phyloP scores from a whole-genome alignment of 768 basidiomycete species.

The Leucocoprinus sp. region DNA sequence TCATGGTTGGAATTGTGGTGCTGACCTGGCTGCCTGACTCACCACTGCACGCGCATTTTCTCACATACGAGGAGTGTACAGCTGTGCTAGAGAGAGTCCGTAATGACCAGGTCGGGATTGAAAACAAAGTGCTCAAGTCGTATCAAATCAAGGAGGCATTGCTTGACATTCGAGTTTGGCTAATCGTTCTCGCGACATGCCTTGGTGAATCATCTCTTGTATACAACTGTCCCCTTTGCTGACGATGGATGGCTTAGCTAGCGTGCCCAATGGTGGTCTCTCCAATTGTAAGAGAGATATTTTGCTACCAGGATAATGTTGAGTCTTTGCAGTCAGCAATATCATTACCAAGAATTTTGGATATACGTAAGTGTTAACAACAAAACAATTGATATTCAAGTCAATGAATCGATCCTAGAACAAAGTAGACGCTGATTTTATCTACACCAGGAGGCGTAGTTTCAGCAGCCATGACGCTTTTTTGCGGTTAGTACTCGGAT shows the following conservation, averaged over 20 bases:
- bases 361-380: conserved; percentile 46
- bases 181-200: conserved; percentile 51
- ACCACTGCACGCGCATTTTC: conserved; percentile 48
- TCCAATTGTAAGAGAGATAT: conserved; percentile 43
- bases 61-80: conserved; percentile 51
- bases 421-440: conserved; percentile 53
- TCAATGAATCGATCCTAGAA: conserved; percentile 21
- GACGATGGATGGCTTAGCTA: conserved; percentile 31
- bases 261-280: conserved; percentile 56
- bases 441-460: conserved; percentile 49
- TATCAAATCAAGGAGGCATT: conserved; percentile 52
- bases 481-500: conserved; percentile 61
- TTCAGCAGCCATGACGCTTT: conserved; percentile 36
- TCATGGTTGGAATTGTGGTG: conserved; percentile 48
- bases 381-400: not conserved
- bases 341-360: conserved; percentile 56
- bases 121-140: conserved; percentile 52
- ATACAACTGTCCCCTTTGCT: not conserved
- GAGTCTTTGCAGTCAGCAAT: conserved; percentile 39
- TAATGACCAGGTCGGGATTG: conserved; percentile 57
- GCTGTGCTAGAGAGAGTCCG: conserved; percentile 59
- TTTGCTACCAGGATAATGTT: not conserved
- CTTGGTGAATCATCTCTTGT: conserved; percentile 33
- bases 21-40: conserved; percentile 59
- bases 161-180: conserved; percentile 50